phyloP scores from a whole-genome alignment of 2,329 filamentous ascomycete species.

The Aspergillus fumigatus region DNA sequence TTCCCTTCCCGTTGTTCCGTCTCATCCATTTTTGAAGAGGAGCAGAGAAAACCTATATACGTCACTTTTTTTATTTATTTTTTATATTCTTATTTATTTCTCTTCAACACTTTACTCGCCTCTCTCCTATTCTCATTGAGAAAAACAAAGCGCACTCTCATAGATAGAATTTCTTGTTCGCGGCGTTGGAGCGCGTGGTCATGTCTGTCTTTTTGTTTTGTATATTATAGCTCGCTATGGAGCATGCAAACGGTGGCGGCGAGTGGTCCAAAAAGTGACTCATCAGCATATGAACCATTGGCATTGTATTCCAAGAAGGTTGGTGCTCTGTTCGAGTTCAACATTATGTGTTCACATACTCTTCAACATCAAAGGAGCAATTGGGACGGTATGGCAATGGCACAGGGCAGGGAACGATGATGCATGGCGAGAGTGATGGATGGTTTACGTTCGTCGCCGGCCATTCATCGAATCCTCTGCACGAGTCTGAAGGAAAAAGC shows the following conservation, averaged over 20 bases:
- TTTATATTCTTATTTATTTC: slow-evolving; percentile 3
- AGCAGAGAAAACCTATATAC: neutral
- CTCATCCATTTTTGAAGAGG: slow-evolving; percentile 9
- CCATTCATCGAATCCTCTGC: neutral
- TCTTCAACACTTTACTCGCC: slow-evolving; percentile 3
- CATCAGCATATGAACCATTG: slow-evolving; percentile 8
- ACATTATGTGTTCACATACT: neutral
- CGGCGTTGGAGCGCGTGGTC: slow-evolving; percentile 6
- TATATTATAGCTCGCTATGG: slow-evolving; percentile 18
- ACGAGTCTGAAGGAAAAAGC: neutral
- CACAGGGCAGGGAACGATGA: neutral
- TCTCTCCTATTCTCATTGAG: slow-evolving; percentile 3
- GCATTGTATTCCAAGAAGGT: slow-evolving; percentile 9
- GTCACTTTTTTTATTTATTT: neutral
- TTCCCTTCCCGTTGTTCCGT: slow-evolving; percentile 16
- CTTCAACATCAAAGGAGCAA: slow-evolving; percentile 2
- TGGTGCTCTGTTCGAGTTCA: slow-evolving; percentile 1
- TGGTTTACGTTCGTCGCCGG: neutral
- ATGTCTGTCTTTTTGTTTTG: slow-evolving; percentile 15
- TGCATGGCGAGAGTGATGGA: neutral
- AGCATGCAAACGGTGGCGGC: slow-evolving; percentile 12
- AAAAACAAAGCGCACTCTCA: slow-evolving; percentile 4
- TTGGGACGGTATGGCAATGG: neutral
- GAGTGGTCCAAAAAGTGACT: slow-evolving; percentile 20
- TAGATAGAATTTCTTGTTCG: slow-evolving; percentile 16